phyloP scores from a whole-genome alignment of 2,329 filamentous ascomycete species.

The Raffaelea ambrosiae region DNA sequence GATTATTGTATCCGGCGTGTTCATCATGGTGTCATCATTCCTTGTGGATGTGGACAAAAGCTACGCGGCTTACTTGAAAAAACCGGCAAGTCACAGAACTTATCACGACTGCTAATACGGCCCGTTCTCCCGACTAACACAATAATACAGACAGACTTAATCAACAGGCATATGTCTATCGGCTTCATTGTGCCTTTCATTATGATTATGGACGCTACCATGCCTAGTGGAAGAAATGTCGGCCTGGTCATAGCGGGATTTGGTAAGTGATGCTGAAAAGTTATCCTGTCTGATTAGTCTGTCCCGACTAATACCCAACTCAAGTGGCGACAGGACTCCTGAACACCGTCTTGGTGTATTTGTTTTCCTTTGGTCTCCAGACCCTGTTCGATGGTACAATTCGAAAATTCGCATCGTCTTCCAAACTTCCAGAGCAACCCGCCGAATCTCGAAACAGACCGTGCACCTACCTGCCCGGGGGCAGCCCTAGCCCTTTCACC shows the following conservation, averaged over 20 bases:
- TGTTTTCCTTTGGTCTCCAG: slow-evolving; percentile 19
- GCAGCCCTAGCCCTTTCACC: too few relatives aligned
- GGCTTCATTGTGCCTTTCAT: slow-evolving; percentile 43
- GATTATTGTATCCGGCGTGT: slow-evolving; percentile 27
- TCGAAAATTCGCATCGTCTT: background rate
- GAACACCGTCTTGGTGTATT: slow-evolving; percentile 20
- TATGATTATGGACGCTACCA: slow-evolving; percentile 31
- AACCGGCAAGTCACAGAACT: slow-evolving; percentile 9
- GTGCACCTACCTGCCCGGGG: too few relatives aligned
- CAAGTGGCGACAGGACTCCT: slow-evolving; percentile 23
- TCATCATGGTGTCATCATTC: slow-evolving; percentile 18
- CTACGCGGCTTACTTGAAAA: slow-evolving; percentile 15
- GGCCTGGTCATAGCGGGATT: slow-evolving; percentile 35
- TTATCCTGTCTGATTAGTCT: too few relatives aligned
- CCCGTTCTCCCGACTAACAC: background rate
- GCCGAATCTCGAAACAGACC: too few relatives aligned
- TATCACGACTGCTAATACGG: background rate
- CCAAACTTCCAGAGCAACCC: too few relatives aligned
- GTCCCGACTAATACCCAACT: background rate
- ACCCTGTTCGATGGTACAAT: slow-evolving; percentile 4
- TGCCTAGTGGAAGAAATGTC: slow-evolving; percentile 22
- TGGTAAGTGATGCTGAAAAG: slow-evolving; percentile 21
- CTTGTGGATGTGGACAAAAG: slow-evolving; percentile 16
- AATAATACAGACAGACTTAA: slow-evolving; percentile 32
- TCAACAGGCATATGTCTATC: slow-evolving; percentile 42